A percentile compares a stretch with the other conserved stretches of the same genome.
These are phyloP conservation scores for Boletus tylopilopsis DNA, from an alignment of 768 basidiomycete genomes.

Conservation along the genomic window DNA sequence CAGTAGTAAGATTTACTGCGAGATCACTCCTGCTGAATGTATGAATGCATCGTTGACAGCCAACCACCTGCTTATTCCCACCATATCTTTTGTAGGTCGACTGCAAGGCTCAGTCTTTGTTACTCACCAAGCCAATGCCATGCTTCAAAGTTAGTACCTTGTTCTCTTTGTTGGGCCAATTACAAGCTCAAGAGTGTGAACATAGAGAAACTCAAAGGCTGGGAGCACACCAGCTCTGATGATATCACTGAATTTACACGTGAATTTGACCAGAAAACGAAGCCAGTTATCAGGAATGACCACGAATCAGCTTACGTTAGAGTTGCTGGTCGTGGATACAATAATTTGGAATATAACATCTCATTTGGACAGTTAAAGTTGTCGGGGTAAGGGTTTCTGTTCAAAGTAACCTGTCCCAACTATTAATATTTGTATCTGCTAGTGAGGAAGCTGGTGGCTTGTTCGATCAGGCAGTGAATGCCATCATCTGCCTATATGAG, in stretches of 20 bases:
- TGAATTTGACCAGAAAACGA: too few relatives aligned
- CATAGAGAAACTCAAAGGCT: constrained; percentile 27
- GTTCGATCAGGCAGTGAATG: constrained; percentile 6
- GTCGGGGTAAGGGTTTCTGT: constrained; percentile 6
- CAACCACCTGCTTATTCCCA: neutral
- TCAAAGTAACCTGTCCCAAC: too few relatives aligned
- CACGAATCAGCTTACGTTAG: constrained; percentile 7
- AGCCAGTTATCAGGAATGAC: neutral
- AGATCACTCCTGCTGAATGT: constrained; percentile 33
- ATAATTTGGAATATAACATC: neutral
- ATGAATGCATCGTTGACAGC: neutral
- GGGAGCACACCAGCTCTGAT: constrained; percentile 14
- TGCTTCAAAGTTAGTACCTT: constrained; percentile 28
- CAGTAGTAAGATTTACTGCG: constrained; percentile 30
- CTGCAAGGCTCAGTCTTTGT: constrained; percentile 39
- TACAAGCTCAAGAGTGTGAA: neutral
- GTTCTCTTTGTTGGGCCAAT: too few relatives aligned
- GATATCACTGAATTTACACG: too few relatives aligned
- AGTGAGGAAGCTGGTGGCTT: constrained; percentile 9
- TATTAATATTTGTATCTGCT: neutral
- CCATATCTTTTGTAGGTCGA: constrained; percentile 24
- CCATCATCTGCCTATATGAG: constrained; percentile 11
- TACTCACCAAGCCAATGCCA: constrained; percentile 26
- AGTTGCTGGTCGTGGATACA: constrained; percentile 3
- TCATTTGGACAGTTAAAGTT: constrained; percentile 5